Percentiles rank a stretch among this genome's conserved stretches.
phyloP scores from a whole-genome alignment of 805 yeast genomes.

The Grigorovia jiainica region DNA sequence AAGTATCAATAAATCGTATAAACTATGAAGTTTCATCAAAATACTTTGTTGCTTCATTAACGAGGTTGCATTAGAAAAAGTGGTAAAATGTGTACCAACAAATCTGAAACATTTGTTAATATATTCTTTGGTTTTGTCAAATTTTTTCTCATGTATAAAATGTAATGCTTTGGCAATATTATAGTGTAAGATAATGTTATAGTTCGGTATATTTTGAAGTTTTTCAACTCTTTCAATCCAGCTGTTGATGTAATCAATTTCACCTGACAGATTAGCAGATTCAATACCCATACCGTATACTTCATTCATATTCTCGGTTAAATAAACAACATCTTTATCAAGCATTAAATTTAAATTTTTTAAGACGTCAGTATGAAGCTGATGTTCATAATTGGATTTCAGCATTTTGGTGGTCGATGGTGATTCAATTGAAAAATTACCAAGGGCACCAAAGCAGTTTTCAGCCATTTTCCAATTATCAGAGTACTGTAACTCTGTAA shows the following conservation, averaged over 20 bases:
- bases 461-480: constrained; percentile 84
- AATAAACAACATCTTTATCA: constrained; percentile 24
- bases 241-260: constrained; percentile 36
- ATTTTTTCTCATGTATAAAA: constrained; percentile 32
- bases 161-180: constrained; percentile 57
- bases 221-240: constrained; percentile 54
- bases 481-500: constrained; percentile 71
- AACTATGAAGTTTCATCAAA: constrained; percentile 48
- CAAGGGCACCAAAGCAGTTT: constrained; percentile 67
- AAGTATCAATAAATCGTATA: constrained; percentile 46
- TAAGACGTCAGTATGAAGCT: constrained; percentile 59
- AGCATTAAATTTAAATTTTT: constrained; percentile 42
- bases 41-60: constrained; percentile 39
- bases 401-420: constrained; percentile 45
- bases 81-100: constrained; percentile 51
- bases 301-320: constrained; percentile 29
- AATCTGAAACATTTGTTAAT: constrained; percentile 43
- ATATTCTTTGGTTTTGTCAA: constrained; percentile 29
- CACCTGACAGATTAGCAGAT: constrained; percentile 62
- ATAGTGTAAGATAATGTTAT: constrained; percentile 45
- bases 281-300: constrained; percentile 65
- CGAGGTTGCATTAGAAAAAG: constrained; percentile 40
- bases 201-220: constrained; percentile 36
- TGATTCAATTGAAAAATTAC: constrained; percentile 32
- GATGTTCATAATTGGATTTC: constrained; percentile 66